Percentiles rank a stretch among this genome's conserved stretches.
These are phyloP conservation scores for Fusarium sp. DNA, from an alignment of 2,329 filamentous ascomycete species.

Conservation along the genomic window DNA sequence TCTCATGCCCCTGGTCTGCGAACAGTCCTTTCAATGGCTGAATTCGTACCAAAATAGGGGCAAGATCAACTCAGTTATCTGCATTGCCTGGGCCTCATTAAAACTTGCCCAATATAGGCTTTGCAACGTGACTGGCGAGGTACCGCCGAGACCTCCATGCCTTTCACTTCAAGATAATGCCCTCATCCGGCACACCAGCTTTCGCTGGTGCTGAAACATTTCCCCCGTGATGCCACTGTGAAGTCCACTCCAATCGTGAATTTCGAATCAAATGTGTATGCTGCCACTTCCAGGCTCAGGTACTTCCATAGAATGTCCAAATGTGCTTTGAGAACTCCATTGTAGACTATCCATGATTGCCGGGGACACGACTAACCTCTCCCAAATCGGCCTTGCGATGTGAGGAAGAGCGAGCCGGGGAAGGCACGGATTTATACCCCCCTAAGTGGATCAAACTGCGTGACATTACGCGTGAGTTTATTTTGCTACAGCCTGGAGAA, in stretches of 20 bases:
- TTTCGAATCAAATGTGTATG: background rate
- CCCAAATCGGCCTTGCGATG: no score
- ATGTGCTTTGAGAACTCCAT: background rate
- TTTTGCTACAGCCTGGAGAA: background rate
- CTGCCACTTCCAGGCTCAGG: slow-evolving; percentile 19
- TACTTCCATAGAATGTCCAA: slow-evolving; percentile 1
- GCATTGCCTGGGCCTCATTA: background rate
- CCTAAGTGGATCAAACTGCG: background rate
- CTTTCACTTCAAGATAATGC: slow-evolving; percentile 10
- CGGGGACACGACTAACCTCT: no score
- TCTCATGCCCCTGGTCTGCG: background rate
- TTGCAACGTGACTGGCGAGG: slow-evolving; percentile 4
- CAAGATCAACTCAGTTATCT: slow-evolving; percentile 11
- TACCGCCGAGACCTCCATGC: background rate
- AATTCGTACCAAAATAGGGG: background rate
- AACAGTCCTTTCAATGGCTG: slow-evolving; percentile 10
- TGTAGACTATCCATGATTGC: slow-evolving; percentile 19
- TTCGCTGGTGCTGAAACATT: slow-evolving; percentile 1
- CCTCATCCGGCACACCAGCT: background rate
- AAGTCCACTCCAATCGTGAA: slow-evolving; percentile 11
- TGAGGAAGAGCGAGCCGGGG: no score
- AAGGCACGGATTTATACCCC: background rate
- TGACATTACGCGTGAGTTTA: background rate
- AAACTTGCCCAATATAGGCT: no score
- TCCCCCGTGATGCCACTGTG: slow-evolving; percentile 2